These are phyloP conservation scores for Rhizopogon vesiculosus DNA, from an alignment of 768 basidiomycete species.

Conservation along the genomic window DNA sequence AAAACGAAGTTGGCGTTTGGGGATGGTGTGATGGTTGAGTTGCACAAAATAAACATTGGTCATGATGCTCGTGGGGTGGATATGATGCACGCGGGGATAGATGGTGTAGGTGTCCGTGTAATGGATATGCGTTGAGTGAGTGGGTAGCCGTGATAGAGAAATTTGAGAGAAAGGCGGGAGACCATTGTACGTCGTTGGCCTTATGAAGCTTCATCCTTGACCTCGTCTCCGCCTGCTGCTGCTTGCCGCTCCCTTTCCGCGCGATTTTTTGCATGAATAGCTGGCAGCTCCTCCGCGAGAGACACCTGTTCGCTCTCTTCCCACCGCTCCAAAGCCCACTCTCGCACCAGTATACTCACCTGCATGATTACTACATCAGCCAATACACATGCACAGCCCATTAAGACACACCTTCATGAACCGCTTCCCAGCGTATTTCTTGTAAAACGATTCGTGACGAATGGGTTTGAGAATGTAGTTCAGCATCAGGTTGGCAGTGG, in stretches of 20 bases:
- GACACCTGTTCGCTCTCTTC: slow-evolving; percentile 54
- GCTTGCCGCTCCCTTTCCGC: slow-evolving; percentile 21
- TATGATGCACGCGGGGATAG: slow-evolving; percentile 2
- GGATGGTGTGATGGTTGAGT: background rate
- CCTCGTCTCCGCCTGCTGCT: slow-evolving; percentile 12
- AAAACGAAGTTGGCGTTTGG: background rate
- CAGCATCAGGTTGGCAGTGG: slow-evolving; percentile 81
- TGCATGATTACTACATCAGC: slow-evolving; percentile 24
- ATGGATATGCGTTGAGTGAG: slow-evolving; percentile 5
- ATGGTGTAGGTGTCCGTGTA: slow-evolving; percentile 7
- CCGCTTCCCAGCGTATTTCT: slow-evolving; percentile 84
- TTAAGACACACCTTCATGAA: slow-evolving; percentile 65
- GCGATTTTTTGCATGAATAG: slow-evolving; percentile 54
- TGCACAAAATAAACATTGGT: slow-evolving; percentile 6
- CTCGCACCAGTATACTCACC: slow-evolving; percentile 78
- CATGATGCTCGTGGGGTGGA: slow-evolving; percentile 6
- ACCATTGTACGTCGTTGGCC: background rate
- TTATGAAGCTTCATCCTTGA: slow-evolving; percentile 1
- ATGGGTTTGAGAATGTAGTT: slow-evolving; percentile 77
- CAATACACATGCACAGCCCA: background rate
- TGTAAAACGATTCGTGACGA: slow-evolving; percentile 73
- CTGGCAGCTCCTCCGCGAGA: slow-evolving; percentile 53
- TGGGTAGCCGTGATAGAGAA: background rate
- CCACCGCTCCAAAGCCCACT: slow-evolving; percentile 84
- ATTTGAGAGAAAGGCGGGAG: background rate